These are phyloP conservation scores for Musa troglodytarum DNA, from an alignment of 176 grass and related monocot species.

Conservation along the genomic window DNA sequence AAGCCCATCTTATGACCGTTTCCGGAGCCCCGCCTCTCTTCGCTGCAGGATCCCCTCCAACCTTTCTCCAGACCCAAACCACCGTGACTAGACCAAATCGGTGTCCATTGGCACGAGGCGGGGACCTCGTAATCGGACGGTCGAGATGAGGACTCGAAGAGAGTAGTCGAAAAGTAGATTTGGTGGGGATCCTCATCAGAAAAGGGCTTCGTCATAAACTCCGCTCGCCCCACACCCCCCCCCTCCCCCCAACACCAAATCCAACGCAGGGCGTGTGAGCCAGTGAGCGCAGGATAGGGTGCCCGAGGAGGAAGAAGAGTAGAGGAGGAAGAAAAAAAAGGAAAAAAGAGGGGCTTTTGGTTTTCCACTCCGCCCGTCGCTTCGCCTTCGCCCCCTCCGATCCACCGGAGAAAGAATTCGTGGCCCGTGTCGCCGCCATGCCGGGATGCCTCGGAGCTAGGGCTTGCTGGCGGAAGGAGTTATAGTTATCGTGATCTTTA, in stretches of 20 bases:
- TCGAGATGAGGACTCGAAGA: neutral
- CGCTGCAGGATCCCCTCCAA: neutral
- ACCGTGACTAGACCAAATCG: too few relatives aligned
- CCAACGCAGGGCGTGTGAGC: neutral
- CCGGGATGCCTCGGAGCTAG: conserved; percentile 25
- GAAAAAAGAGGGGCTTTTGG: neutral
- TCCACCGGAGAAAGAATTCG: conserved; percentile 7
- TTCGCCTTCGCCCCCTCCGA: neutral
- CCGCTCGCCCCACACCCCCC: neutral
- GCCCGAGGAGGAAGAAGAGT: neutral
- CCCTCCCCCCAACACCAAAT: neutral
- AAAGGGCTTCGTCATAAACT: neutral
- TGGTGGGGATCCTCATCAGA: neutral
- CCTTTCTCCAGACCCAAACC: neutral
- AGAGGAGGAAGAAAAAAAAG: neutral
- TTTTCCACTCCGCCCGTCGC: too few relatives aligned
- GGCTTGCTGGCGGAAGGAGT: conserved; percentile 47
- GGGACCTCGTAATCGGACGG: neutral
- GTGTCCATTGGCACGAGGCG: too few relatives aligned
- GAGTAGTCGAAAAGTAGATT: neutral
- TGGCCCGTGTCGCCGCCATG: neutral
- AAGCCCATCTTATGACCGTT: neutral
- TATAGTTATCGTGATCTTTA: neutral
- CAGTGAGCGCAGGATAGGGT: neutral
- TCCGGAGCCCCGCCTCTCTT: neutral